phyloP scores from a whole-genome alignment of 805 yeast genomes.

The Yarrowia sp. region DNA sequence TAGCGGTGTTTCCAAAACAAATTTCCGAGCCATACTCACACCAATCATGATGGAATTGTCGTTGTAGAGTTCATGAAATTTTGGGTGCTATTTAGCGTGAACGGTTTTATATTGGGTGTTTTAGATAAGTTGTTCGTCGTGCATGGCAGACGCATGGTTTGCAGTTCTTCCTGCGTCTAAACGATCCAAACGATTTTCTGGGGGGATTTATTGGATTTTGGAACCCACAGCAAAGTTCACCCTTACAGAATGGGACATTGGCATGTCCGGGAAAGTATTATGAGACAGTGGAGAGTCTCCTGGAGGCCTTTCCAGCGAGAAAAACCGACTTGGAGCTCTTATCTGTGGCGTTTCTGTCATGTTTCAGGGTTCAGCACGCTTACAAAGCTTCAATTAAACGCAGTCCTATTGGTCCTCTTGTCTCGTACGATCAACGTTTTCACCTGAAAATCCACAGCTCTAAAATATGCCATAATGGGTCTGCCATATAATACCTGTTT shows the following conservation, averaged over 20 bases:
- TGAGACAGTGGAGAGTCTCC: too few relatives aligned
- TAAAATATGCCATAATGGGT: slow-evolving; percentile 1
- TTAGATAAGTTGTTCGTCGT: not conserved
- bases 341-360: slow-evolving; percentile 11
- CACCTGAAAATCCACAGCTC: not conserved
- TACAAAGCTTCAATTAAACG: slow-evolving; percentile 8
- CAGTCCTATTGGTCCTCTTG: slow-evolving; percentile 12
- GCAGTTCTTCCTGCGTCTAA: slow-evolving; percentile 1
- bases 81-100: not conserved
- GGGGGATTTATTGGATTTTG: not conserved
- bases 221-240: not conserved
- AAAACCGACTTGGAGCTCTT: too few relatives aligned
- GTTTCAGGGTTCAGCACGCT: slow-evolving; percentile 8
- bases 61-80: slow-evolving; percentile 5
- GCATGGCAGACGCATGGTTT: not conserved
- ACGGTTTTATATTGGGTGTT: slow-evolving; percentile 10
- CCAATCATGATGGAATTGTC: slow-evolving; percentile 7
- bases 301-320: too few relatives aligned
- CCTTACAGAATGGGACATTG: not conserved
- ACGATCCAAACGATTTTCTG: not conserved
- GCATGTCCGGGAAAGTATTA: not conserved
- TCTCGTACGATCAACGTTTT: slow-evolving; percentile 9
- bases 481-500: too few relatives aligned
- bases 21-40: slow-evolving; percentile 10
- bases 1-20: not conserved